Conservation (phyloP, 225 moss, liverwort and hornwort species). For the Lunularia cruciata region DNA sequence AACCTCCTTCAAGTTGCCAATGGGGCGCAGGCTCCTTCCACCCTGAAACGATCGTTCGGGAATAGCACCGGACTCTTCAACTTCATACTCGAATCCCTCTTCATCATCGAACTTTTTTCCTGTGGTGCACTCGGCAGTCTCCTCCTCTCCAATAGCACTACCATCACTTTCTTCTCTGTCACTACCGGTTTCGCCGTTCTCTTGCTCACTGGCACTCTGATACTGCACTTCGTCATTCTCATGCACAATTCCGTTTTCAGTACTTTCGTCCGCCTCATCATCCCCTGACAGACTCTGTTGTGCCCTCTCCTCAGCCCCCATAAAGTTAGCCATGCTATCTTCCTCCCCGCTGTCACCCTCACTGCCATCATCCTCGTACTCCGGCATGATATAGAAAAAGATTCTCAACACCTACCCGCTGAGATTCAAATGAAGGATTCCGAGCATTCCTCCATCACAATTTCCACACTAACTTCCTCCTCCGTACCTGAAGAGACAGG, state of each 20-base stretch:
- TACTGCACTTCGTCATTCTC: conserved; percentile 65
- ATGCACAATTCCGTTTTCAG: conserved; percentile 39
- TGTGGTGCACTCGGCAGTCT: conserved; percentile 40
- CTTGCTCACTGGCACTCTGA: conserved; percentile 67
- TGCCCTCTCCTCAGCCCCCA: conserved; percentile 47
- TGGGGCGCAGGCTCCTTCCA: conserved; percentile 33
- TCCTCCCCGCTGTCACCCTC: conserved; percentile 52
- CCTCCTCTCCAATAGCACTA: conserved; percentile 77
- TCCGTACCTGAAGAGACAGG: conserved; percentile 20
- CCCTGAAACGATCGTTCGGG: conserved; percentile 31
- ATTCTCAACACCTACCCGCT: conserved; percentile 18
- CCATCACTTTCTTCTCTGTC: conserved; percentile 63
- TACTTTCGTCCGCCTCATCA: conserved; percentile 44
- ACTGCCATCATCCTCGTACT: conserved; percentile 51
- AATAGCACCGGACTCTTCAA: conserved; percentile 26
- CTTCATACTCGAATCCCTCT: conserved; percentile 60
- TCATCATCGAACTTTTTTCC: conserved; percentile 37
- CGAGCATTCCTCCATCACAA: conserved; percentile 32
- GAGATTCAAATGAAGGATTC: conserved; percentile 33
- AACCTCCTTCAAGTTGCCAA: conserved; percentile 51
- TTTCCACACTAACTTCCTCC: conserved; percentile 12
- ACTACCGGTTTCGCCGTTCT: conserved; percentile 64
- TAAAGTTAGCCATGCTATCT: conserved; percentile 54
- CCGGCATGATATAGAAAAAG: conserved; percentile 41
- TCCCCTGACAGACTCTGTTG: conserved; percentile 38